Conservation (phyloP, 768 basidiomycete genomes). For the Filobasidium floriforme region DNA sequence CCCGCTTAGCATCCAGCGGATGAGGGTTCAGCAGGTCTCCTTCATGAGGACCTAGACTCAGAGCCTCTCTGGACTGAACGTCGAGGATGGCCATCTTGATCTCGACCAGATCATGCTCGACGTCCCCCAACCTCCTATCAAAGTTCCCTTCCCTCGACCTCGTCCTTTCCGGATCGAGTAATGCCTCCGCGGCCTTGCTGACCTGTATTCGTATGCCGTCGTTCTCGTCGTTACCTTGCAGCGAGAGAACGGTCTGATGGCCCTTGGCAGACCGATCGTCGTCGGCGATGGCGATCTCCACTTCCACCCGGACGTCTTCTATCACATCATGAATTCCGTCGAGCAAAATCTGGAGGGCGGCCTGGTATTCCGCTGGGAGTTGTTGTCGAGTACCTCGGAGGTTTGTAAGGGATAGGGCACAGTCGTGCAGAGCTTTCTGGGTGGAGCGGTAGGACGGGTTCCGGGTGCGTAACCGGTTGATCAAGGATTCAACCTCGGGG, state of each 20-base stretch:
- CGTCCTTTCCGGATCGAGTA: constrained; percentile 11
- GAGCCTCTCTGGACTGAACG: constrained; percentile 15
- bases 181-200: constrained; percentile 13
- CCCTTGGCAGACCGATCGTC: constrained; percentile 40
- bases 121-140: constrained; percentile 28
- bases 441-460: constrained; percentile 27
- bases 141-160: constrained; percentile 21
- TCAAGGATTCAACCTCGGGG: neutral
- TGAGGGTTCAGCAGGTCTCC: constrained; percentile 3
- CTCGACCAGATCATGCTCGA: constrained; percentile 36
- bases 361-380: constrained; percentile 22
- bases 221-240: constrained; percentile 17
- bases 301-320: constrained; percentile 44
- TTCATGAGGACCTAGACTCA: constrained; percentile 19
- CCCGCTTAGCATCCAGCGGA: constrained; percentile 5
- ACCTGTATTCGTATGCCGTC: neutral
- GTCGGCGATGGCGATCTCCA: constrained; percentile 43
- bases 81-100: constrained; percentile 35
- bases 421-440: constrained; percentile 34
- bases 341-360: constrained; percentile 28
- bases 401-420: constrained; percentile 31
- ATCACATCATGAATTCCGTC: constrained; percentile 43
- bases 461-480: constrained; percentile 29
- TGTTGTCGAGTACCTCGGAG: neutral
- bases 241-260: constrained; percentile 39